Evolutionary conservation across 768 basidiomycete species (phyloP).

Genomic region (Leucocoprinus sp.): DNA sequence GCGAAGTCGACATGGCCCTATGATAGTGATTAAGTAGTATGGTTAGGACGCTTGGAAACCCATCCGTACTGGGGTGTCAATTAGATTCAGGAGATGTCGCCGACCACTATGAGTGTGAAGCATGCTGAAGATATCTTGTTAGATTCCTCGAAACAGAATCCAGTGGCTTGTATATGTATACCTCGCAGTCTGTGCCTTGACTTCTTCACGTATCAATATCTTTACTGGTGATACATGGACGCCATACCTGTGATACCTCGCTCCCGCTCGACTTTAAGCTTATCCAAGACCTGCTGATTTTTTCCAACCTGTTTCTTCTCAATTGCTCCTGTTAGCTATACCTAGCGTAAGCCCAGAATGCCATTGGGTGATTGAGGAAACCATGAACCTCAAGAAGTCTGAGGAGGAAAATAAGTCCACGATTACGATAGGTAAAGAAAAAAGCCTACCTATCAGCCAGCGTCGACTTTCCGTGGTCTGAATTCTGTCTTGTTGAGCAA

Average conservation of each 20-base stretch:
- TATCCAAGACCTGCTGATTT: constrained; percentile 85
- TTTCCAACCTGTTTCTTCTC: constrained; percentile 50
- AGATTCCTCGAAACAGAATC: constrained; percentile 2
- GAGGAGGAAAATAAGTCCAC: constrained; percentile 7
- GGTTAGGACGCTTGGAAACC: neutral
- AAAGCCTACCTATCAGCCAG: constrained; percentile 70
- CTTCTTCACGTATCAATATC: constrained; percentile 28
- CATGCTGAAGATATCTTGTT: constrained; percentile 49
- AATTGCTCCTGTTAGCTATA: constrained; percentile 84
- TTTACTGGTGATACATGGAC: neutral
- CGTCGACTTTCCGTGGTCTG: constrained; percentile 94
- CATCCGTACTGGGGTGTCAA: constrained; percentile 80
- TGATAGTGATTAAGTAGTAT: neutral
- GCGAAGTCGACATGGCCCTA: constrained; percentile 97
- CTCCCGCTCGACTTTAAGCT: constrained; percentile 94
- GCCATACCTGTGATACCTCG: constrained; percentile 85
- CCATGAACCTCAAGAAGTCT: constrained; percentile 65
- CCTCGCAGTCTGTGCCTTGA: constrained; percentile 96
- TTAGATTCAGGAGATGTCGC: constrained; percentile 78
- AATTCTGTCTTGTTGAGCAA: constrained; percentile 5
- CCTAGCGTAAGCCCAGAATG: constrained; percentile 12
- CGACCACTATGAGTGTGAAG: constrained; percentile 49
- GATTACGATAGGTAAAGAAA: constrained; percentile 4
- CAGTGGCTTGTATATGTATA: constrained; percentile 19
- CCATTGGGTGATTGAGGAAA: constrained; percentile 1